Base-by-base conservation (phyloP, 805 yeast genomes). In the Saturnispora diversa region DNA sequence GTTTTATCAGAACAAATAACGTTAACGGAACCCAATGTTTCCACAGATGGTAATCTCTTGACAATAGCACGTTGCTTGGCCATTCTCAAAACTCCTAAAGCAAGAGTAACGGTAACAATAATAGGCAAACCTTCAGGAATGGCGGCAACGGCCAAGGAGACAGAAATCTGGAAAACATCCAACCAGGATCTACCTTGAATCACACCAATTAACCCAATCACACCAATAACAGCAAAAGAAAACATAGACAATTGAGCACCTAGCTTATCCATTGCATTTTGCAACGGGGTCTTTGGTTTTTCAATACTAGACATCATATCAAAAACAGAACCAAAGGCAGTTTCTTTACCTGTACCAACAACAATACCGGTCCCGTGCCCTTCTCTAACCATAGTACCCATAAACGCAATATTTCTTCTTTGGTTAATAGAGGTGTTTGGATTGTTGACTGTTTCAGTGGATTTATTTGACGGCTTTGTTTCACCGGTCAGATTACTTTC, bases 51-150 rank as follows among this genome's bases (percentile, higher is more conserved):
- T 48, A 92, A 68, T 51, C 97, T 75, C 55, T 88, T 83, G 39
- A 92, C 95, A 56, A 92, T 92, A 3, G 97, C 98, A 53, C 82
- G 84, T 51, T 87, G 80, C 39, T 76, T 77, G 5, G 98, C 97
- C 98, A 92, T 92, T 64, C 97, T 73, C 50, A 92, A 68, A 32
- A 92, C 98, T 37, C 98, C 98, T 17, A 92, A 68, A 0, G 98
- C 99, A 47, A 92, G 68, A 0, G 98, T 92, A 8, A 92, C 98
- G 5, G 99, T 90, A 30, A 92, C 98, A 59, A 92, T 92, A 53
- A 92, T 92, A 1, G 99, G 98, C 50, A 92, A 72, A 40, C 99
- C 99, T 63, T 92, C 99, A 5, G 99, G 99, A 52, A 92, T 92
- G 3, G 98, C 98, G 37, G 99, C 99, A 15, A 92, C 99, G 3